Evolutionary conservation across 2,329 filamentous ascomycete species (phyloP).

Genomic region (Botrytis deweyae): DNA sequence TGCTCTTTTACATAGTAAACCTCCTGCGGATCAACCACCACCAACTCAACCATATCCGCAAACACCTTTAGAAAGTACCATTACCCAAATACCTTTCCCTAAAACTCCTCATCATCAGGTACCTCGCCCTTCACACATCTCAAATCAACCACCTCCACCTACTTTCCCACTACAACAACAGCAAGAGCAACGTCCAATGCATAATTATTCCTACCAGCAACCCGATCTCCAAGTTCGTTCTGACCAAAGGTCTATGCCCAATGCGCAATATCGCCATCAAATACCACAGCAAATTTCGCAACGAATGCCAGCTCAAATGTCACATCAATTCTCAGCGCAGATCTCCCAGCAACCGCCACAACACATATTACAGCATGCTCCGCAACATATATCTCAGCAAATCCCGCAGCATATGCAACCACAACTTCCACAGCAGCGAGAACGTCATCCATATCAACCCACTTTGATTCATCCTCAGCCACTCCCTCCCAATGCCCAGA

Average conservation of each 20-base stretch:
- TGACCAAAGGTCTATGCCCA: slow-evolving; percentile 9
- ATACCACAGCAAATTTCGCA: neutral
- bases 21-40: slow-evolving; percentile 24
- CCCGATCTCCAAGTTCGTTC: slow-evolving; percentile 26
- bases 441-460: slow-evolving; percentile 35
- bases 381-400: slow-evolving; percentile 24
- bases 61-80: slow-evolving; percentile 56
- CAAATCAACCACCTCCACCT: slow-evolving; percentile 49
- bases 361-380: slow-evolving; percentile 21
- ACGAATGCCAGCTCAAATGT: slow-evolving; percentile 18
- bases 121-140: slow-evolving; percentile 49
- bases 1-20: slow-evolving; percentile 48
- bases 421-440: slow-evolving; percentile 29
- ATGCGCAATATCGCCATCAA: slow-evolving; percentile 14
- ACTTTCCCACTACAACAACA: slow-evolving; percentile 46
- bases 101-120: slow-evolving; percentile 59
- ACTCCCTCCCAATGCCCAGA: slow-evolving; percentile 54
- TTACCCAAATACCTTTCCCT: slow-evolving; percentile 51
- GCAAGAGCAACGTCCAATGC: slow-evolving; percentile 20
- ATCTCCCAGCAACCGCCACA: neutral
- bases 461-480: slow-evolving; percentile 41
- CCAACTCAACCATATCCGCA: slow-evolving; percentile 42
- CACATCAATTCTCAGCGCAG: slow-evolving; percentile 27
- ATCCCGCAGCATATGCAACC: slow-evolving; percentile 19
- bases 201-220: slow-evolving; percentile 33